Evolutionary conservation across 176 grass and related monocot species (phyloP), one percentile per base, ranked within the genome.

Genomic region (Rhynchospora pubera): DNA sequence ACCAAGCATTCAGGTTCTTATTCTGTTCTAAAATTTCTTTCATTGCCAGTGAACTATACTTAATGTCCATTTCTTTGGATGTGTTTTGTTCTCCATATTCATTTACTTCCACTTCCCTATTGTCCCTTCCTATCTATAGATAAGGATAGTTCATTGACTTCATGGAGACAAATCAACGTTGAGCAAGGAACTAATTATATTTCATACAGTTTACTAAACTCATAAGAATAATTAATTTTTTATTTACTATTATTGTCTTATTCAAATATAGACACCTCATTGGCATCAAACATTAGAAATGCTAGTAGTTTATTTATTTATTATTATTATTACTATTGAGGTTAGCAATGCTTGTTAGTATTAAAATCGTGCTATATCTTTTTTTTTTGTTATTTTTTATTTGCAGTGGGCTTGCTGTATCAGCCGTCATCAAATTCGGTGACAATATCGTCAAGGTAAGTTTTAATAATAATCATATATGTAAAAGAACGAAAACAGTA

Each of bases 1-100:
- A 97, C 34, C 95, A 97, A 86, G 92, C 95, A 58, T 86, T 97
- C 65, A 97, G 92, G 95, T 97, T 86, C 83, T 51, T 72, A 30
- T 53, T 62, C 7, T 77, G 7, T 39, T 19, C 0, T 30, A 47
- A 81, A 47, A 48, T 85, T 50, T 72, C 68, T 24, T 22, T 8
- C 9, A 18, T 23, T 9, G n/a, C 2, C 9, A 50, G 10, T 72
- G 44, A 19, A 47, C 42, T 47, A 42, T 71, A 21, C 3, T 8
- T 71, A 71, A 11, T 71, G 2, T 10, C 18, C 18, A 71, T 71
- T 46, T 15, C 43, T 11, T 5, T 72, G 21, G 18, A 72, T 48
- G 43, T 48, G 9, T 4, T 47, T 72, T 0, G 22, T 48, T 72
- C 68, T 22, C 18, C n/a, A 72, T 72, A 47, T 72, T 9, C 2